Evolutionary conservation across 1,284 basidiomycete genomes (phyloP), one percentile per base, ranked within the genome.

Genomic region (Ceratobasidium theobromae): DNA sequence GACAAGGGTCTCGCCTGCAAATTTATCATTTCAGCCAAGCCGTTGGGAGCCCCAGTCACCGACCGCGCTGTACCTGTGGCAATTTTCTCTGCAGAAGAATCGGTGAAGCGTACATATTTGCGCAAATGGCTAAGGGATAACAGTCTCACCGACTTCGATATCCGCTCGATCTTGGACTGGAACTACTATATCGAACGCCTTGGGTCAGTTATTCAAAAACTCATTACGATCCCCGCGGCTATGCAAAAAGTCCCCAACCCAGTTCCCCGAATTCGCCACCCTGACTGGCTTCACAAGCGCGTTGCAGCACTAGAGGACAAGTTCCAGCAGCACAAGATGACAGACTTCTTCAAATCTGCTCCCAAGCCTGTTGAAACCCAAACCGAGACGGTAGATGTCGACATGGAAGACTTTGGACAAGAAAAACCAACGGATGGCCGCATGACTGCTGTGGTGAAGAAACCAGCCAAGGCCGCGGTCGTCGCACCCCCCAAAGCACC

Each of bases 1-100:
- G 96, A 99, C 80, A 99, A 98, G 76, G 97, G 97, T 66, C 85
- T 99, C 12, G 93, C 97, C 1, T 99, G 97, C 83, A 96, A 96
- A 73, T 99, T 99, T 77, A 95, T 99, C 80, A 98, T 99, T 73
- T 98, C 96, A 25, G 89, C 90, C 23, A 93, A 93, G 74, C 97
- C 97, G 1, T 81, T 86, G 49, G 96, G 95, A 11, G 92, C 95
- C 0, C 95, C 97, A 0, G 95, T 99, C 68, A 98, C 97, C 1
- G 97, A 99, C 70, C 88, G 97, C 49, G 97, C 97, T 3, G 87
- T 99, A 35, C 97, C 97, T 1, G 87, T 99, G n/a, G 97, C 97
- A 21, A 98, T 99, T 72, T 99, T 99, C 77, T 95, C 95, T 16
- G 93, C 97, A 0, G 96, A 98, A 74, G 90, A 93, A 69, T 84